phyloP scores from a whole-genome alignment of 2,329 filamentous ascomycete species.

The Alternaria ventricosa region DNA sequence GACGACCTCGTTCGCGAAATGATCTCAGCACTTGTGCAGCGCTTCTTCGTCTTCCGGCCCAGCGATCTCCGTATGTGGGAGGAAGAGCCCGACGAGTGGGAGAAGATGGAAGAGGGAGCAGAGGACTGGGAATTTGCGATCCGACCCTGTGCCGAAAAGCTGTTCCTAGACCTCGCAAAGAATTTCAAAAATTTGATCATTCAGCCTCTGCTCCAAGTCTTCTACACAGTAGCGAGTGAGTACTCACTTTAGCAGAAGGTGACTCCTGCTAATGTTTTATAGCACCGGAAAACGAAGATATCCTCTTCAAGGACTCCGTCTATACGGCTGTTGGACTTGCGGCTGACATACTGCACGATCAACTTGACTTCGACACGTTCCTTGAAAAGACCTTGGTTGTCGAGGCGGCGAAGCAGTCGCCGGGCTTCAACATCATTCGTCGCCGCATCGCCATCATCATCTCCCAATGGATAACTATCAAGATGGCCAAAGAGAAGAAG shows the following conservation, averaged over 20 bases:
- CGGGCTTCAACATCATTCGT: conserved; percentile 80
- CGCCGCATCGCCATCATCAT: conserved; percentile 88
- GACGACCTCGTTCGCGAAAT: conserved; percentile 79
- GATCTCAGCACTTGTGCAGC: conserved; percentile 82
- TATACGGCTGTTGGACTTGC: conserved; percentile 92
- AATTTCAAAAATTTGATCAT: conserved; percentile 85
- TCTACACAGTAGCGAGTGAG: conserved; percentile 75
- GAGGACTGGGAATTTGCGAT: conserved; percentile 89
- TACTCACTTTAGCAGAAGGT: conserved; percentile 10
- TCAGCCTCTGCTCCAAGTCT: conserved; percentile 81
- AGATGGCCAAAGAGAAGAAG: conserved; percentile 71
- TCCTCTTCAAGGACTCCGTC: conserved; percentile 89
- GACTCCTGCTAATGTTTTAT: conserved; percentile 21
- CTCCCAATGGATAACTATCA: conserved; percentile 86
- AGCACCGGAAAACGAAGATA: conserved; percentile 68
- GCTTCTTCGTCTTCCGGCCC: conserved; percentile 85
- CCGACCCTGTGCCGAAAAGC: conserved; percentile 88
- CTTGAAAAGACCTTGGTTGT: conserved; percentile 75
- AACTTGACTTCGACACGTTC: conserved; percentile 84
- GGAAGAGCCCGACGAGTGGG: conserved; percentile 94
- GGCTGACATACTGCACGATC: conserved; percentile 74
- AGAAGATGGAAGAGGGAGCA: conserved; percentile 83
- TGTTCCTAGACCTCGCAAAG: conserved; percentile 89
- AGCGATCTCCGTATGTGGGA: conserved; percentile 91
- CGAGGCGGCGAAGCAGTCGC: conserved; percentile 74